Evolutionary conservation across 2,329 filamentous ascomycete species (phyloP), one percentile per base, ranked within the genome.

Genomic region (Fusarium tuaranense): DNA sequence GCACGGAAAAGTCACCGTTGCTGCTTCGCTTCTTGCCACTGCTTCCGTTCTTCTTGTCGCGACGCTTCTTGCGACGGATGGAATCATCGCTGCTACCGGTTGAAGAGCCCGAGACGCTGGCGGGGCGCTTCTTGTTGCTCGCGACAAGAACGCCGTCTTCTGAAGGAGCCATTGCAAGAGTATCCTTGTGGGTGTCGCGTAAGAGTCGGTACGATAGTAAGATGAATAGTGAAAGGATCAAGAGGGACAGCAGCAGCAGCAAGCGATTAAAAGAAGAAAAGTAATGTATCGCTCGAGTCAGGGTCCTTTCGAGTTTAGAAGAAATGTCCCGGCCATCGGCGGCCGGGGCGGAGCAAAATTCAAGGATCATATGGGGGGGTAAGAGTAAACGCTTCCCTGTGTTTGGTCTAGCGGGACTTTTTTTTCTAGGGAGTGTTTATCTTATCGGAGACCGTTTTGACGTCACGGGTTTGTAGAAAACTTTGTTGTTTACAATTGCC

Each of bases 61-160:
- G 79, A 25, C 77, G 70, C 73, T 78, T 79, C 69, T 78, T 80
- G 68, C 79, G 80, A 66, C 76, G 78, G 36, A 70, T 60, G 2
- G 79, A 80, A 20, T 79, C 79, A 61, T 78, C 79, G 71, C 79
- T 81, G 73, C 77, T 80, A n/a, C 27, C 48, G 64, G 74, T 78
- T 4, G 81, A 82, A 1, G 82, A 78, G 39, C 72, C 77, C 2
- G 80, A 80, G 63, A 72, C 68, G 72, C 78, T 81, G 55, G 75
- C 67, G 41, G 68, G 71, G 70, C 81, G 80, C 69, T 81, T 84
- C 68, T 78, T 80, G 36, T 25, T 25, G 44, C 44, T 25, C n/a
- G 80, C 67, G 41, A 27, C 48, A 7, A 60, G 39, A 13, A 58
- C 72, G 48, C 69, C 71, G 36, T 71, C 78, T 65, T 80, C 78